These are phyloP conservation scores for Dalbergia cochinchinensis DNA, from an alignment of 306 rosid genomes.

Conservation along the genomic window DNA sequence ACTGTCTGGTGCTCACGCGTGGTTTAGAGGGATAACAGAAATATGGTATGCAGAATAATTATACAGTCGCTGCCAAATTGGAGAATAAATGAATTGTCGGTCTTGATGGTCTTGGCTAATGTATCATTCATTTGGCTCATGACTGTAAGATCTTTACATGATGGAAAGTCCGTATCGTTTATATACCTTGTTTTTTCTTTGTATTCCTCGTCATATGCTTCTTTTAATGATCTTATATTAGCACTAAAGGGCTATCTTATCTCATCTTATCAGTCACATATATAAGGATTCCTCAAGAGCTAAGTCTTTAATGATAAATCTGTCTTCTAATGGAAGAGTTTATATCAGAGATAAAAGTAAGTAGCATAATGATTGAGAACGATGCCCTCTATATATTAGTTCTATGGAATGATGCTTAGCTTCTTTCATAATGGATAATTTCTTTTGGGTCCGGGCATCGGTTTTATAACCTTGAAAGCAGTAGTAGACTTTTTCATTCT, in stretches of 20 bases:
- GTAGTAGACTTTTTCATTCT: background rate
- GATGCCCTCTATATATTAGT: background rate
- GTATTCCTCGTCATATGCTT: slow-evolving; percentile 10
- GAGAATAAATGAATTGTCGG: background rate
- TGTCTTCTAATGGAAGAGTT: background rate
- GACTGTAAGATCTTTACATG: background rate
- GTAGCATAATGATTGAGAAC: background rate
- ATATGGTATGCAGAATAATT: slow-evolving; percentile 1
- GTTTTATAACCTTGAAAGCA: background rate
- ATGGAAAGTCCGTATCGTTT: slow-evolving; percentile 2
- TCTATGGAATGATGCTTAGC: background rate
- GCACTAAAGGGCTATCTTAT: background rate
- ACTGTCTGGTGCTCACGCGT: background rate
- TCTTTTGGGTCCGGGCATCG: background rate
- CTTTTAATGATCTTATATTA: background rate
- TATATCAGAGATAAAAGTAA: no score
- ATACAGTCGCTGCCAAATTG: slow-evolving; percentile 21
- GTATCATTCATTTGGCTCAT: slow-evolving; percentile 21
- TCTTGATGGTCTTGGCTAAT: background rate
- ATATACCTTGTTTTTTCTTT: background rate
- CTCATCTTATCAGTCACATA: slow-evolving; percentile 1
- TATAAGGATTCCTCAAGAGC: background rate
- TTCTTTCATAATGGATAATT: slow-evolving; percentile 12
- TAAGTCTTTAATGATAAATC: background rate
- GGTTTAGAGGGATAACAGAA: slow-evolving; percentile 10